Evolutionary conservation across 257 asterid species (phyloP), one percentile per base, ranked within the genome.

Genomic region (Gentiana straminea): DNA sequence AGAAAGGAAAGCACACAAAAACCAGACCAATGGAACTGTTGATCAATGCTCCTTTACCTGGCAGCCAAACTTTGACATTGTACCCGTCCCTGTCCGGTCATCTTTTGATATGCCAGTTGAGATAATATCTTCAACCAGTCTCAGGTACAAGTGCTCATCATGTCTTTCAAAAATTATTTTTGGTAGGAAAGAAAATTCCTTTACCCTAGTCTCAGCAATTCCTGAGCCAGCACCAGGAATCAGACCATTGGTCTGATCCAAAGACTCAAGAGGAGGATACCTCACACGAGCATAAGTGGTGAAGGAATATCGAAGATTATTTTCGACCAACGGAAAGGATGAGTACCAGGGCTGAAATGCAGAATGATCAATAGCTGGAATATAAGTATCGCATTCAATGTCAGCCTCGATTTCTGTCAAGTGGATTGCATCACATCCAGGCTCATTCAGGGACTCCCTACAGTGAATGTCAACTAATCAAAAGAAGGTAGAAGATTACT

Each of bases 21-120:
- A 4, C 9, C 6, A 41, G 46, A 5, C 6, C 46, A 41, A 10
- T 41, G 6, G 46, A 41, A 41, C 46, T 41, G 46, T 41, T 41
- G 46, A 41, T 10, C 46, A 41, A 41, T 2, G 46, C 11, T 13
- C 57, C 39, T 51, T 46, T 77, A 92, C 98, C 97, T 92, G 98
- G 73, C 94, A 81, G 50, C 98, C 97, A 77, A 92, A 92, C 70
- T 83, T 80, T 5, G 98, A 92, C 61, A 83, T 70, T 49, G 98
- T 85, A 67, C 97, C 98, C 50, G 94, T 87, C 61, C 98, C 97
- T 2, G 95, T 88, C 61, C 91, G 72, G 75, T 92, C 98, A 68
- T 76, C 98, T 75, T 81, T 92, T 39, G 47, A 64, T 46, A 66
- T 81, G 66, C 98, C 98, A 70, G 71, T 75, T 11, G 68, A 78